Evolutionary conservation across 179 eudicot species (phyloP), one percentile per base, ranked within the genome.

Genomic region (Vitellaria paradoxa): DNA sequence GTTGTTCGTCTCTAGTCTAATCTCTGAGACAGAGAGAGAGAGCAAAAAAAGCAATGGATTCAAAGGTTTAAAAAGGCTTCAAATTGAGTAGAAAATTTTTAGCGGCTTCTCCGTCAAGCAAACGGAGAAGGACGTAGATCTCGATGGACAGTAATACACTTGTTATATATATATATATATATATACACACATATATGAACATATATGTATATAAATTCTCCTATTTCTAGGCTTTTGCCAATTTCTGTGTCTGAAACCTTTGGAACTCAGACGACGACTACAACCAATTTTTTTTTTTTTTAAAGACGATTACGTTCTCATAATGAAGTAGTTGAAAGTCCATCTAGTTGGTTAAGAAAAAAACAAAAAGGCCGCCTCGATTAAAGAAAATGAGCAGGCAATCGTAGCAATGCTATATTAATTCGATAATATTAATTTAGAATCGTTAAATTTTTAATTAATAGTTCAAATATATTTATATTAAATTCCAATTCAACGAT

Each of bases 61-160:
- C 71, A 21, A 63, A 20, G 13, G 73, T 42, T 49, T 53, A 13
- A 72, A 9, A 42, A n/a, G 17, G 4, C n/a, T 17, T 20, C 9
- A 64, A 17, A 55, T 42, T 61, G 13, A 63, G 46, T 8, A 7
- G 17, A 67, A 59, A 42, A 42, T 0, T 42, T 37, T 52, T 47
- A 15, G 20, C 65, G 26, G 74, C 84, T 82, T 87, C 79, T 71
- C 63, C 82, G 84, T 84, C 72, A 82, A 85, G 88, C 69, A 8
- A 78, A 83, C 83, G 45, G 4, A 14, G 82, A 61, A 9, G 55
- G 55, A 65, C 79, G 11, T 79, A 81, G 84, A 86, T 81, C 83
- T 85, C 83, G 75, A 77, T 70, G 61, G 45, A 42, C 45, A 42
- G 45, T 42, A 42, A 42, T 42, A 42, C 45, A 42, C 45, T 42